Percentiles rank a stretch among this genome's conserved stretches.
Conservation (phyloP, 176 grass and related monocot species). For the Phragmites australis region DNA sequence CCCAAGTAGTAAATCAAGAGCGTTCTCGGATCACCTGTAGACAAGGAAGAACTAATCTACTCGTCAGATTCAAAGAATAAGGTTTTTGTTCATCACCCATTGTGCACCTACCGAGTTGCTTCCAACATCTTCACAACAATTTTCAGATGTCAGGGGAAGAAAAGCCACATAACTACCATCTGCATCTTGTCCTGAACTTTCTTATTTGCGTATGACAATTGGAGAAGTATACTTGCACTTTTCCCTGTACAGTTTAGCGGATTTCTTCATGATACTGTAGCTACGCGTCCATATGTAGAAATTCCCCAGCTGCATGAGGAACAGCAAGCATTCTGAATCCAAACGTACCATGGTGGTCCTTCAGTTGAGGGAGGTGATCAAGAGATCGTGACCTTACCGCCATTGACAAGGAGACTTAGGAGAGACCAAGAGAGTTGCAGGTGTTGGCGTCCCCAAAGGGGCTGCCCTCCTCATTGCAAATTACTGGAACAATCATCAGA, state of each 20-base stretch:
- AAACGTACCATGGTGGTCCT: background rate
- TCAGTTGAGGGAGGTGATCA: background rate
- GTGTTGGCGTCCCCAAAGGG: constrained; percentile 46
- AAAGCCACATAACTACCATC: constrained; percentile 22
- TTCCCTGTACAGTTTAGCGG: constrained; percentile 31
- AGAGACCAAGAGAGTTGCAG: constrained; percentile 55
- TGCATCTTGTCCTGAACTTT: constrained; percentile 16
- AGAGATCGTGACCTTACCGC: constrained; percentile 26
- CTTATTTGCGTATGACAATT: constrained; percentile 4
- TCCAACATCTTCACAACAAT: background rate
- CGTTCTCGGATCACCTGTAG: background rate
- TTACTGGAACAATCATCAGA: constrained; percentile 64
- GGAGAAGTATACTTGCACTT: background rate
- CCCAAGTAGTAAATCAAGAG: background rate
- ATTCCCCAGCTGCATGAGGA: constrained; percentile 48
- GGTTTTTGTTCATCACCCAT: background rate
- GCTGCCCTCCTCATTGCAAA: constrained; percentile 53
- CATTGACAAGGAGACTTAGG: constrained; percentile 61
- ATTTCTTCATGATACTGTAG: constrained; percentile 57
- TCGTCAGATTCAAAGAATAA: background rate
- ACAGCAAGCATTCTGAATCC: background rate
- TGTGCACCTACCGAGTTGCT: constrained; percentile 2
- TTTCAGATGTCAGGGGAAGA: constrained; percentile 31
- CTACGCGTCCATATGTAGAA: constrained; percentile 63
- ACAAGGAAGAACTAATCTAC: background rate